phyloP scores from a whole-genome alignment of 345 rosid species.

The Atalantia buxifolia region DNA sequence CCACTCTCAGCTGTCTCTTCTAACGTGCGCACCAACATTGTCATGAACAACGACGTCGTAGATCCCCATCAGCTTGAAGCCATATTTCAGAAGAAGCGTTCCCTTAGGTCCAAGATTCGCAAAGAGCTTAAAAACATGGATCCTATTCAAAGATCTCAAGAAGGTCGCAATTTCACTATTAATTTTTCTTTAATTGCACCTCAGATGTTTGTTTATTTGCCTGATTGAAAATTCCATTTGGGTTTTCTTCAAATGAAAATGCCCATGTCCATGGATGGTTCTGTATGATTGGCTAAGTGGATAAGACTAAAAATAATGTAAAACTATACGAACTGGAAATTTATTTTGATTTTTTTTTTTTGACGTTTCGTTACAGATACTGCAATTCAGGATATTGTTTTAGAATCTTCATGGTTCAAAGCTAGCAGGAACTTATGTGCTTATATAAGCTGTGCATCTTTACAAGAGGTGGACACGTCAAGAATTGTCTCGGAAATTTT shows the following conservation, averaged over 20 bases:
- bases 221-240: background rate
- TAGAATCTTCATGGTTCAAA: conserved; percentile 25
- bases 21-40: background rate
- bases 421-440: conserved; percentile 23
- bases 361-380: conserved; percentile 8
- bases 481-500: conserved; percentile 22
- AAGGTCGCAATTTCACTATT: background rate
- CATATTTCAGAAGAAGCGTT: conserved; percentile 3
- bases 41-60: background rate
- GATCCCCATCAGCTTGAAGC: conserved; percentile 13
- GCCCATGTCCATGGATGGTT: background rate
- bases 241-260: background rate
- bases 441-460: conserved; percentile 23
- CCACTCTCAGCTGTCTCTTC: background rate
- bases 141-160: conserved; percentile 9
- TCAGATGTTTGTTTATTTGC: conserved; percentile 15
- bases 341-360: background rate
- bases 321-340: background rate
- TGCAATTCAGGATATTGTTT: conserved; percentile 16
- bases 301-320: background rate
- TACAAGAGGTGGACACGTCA: conserved; percentile 24
- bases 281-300: background rate
- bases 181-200: background rate
- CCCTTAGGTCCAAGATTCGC: conserved; percentile 13
- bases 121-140: conserved; percentile 18